Conservation (phyloP, 345 rosid genomes). For the Kandelia obovata region DNA sequence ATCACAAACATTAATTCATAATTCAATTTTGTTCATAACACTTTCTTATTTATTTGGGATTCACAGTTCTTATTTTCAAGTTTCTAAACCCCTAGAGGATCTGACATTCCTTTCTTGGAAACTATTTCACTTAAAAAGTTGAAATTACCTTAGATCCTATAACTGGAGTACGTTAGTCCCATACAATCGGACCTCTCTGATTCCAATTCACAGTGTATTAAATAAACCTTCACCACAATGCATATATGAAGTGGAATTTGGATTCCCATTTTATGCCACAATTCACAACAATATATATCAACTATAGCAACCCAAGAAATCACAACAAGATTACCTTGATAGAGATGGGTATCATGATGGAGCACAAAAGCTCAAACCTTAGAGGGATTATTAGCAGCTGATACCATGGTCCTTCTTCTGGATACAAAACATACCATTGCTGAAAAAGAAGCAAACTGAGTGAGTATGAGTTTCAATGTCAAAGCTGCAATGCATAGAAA, state of each 20-base stretch:
- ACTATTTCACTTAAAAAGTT: too few relatives aligned
- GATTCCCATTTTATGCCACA: not conserved
- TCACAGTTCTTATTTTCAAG: not conserved
- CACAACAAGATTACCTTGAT: slow-evolving; percentile 55
- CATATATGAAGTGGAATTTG: not conserved
- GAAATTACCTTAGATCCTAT: not conserved
- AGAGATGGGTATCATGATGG: slow-evolving; percentile 99
- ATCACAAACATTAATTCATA: too few relatives aligned
- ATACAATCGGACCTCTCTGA: not conserved
- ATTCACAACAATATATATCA: not conserved
- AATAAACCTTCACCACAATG: too few relatives aligned
- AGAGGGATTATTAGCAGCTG: slow-evolving; percentile 88
- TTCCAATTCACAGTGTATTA: too few relatives aligned
- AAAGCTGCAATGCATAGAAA: not conserved
- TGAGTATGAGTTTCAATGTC: slow-evolving; percentile 8
- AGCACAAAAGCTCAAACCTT: slow-evolving; percentile 96
- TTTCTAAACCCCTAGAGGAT: not conserved
- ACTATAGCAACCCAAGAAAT: not conserved
- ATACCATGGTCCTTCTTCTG: slow-evolving; percentile 92
- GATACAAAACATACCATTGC: slow-evolving; percentile 98
- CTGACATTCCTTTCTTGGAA: not conserved
- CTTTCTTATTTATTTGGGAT: not conserved
- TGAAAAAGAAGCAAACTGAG: slow-evolving; percentile 35
- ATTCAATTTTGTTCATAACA: not conserved
- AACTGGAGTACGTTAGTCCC: slow-evolving; percentile 3